A percentile compares a stretch with the other conserved stretches of the same genome.
phyloP scores from a whole-genome alignment of 2,329 filamentous ascomycete genomes.

The Berkeleyomyces rouxiae region DNA sequence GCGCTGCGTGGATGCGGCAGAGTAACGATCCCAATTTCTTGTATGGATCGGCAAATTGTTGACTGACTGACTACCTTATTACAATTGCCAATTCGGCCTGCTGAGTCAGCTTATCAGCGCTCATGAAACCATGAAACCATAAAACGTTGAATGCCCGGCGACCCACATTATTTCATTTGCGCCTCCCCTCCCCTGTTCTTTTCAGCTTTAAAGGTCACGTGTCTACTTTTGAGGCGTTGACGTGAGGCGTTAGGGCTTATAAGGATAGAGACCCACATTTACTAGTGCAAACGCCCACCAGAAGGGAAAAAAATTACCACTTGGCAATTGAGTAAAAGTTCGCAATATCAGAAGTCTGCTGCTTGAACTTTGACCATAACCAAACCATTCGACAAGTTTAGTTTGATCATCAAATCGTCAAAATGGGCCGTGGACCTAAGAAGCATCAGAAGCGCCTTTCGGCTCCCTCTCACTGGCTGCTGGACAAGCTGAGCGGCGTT shows the following conservation, averaged over 20 bases:
- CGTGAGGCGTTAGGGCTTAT: constrained; percentile 9
- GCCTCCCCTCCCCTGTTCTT: too few species aligned
- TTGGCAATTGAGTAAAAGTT: background rate
- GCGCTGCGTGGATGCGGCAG: too few species aligned
- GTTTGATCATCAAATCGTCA: constrained; percentile 23
- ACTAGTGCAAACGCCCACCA: background rate
- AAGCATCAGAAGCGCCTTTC: constrained; percentile 99
- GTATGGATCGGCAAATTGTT: too few species aligned
- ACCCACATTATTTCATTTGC: too few species aligned
- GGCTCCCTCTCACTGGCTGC: constrained; percentile 97
- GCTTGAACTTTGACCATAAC: background rate
- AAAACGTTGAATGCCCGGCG: too few species aligned
- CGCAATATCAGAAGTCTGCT: background rate
- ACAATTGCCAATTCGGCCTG: too few species aligned
- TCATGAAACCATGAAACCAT: too few species aligned
- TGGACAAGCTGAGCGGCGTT: constrained; percentile 96
- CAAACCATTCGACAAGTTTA: constrained; percentile 14
- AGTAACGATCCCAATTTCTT: too few species aligned
- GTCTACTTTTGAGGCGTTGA: background rate
- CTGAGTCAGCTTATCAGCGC: too few species aligned
- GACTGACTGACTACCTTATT: too few species aligned
- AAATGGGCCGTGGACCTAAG: constrained; percentile 60
- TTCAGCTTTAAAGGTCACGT: too few species aligned
- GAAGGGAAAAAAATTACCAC: background rate
- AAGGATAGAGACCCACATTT: background rate